Base-by-base conservation (phyloP, 495 filamentous ascomycete genomes). In the Neurospora africana region DNA sequence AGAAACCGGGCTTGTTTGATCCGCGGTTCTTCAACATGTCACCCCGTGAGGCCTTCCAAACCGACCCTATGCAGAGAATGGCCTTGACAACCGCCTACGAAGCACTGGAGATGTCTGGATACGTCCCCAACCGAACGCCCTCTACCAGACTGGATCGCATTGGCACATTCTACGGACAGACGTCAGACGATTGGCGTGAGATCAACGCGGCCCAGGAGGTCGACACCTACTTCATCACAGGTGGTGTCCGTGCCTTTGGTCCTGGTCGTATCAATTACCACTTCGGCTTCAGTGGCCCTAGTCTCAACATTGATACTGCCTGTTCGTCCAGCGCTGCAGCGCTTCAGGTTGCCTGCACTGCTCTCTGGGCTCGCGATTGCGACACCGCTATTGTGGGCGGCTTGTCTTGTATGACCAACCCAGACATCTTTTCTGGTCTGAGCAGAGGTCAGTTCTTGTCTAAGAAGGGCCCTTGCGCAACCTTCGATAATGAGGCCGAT, bases 1-100 rank as follows among this genome's bases (percentile, higher is more conserved):
- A 95, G 65, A 87, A 97, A 69, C 92, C 93, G 0, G 92, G 92
- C 11, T 81, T 91, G 36, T 98, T 98, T 77, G 94, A 98, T 71
- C 89, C 92, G 38, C 86, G 89, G 0, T 97, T 97, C 82, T 98
- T 98, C 89, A 96, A 94, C 81, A 96, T 98, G 90, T 97, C 94
- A 19, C 93, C 94, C 2, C 91, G 93, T 73, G 94, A 98, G 82
- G 94, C 94, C 7, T 85, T 87, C 61, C 92, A 96, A 74, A 94
- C 93, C 0, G 94, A 97, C 79, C 94, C 94, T 1, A 93, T 94
- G 83, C 94, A 96, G 79, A 87, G 94, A 47, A 85, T 97, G 76
- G 92, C 92, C 1, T 81, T 98, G 40, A 87, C 90, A 5, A 96
- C 92, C 27, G 92, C 93, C 1, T 97, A 96, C 74, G 93, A 97